Evolutionary conservation across 2,329 filamentous ascomycete genomes (phyloP).

Genomic region (Ophiostoma ulmi): DNA sequence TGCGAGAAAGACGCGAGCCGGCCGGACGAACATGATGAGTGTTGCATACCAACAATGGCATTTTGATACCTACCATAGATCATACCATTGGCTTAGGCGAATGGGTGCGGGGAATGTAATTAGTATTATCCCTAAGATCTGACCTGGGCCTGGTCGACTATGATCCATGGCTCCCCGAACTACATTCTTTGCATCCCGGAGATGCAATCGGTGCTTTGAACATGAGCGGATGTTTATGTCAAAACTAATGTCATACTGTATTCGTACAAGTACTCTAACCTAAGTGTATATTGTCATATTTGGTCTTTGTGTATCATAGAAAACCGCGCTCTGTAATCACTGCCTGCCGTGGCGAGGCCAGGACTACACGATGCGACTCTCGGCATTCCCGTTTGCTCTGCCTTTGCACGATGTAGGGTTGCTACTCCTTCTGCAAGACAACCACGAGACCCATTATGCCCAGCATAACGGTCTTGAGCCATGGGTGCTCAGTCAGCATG

Average conservation of each 20-base stretch:
- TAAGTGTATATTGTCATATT: not conserved
- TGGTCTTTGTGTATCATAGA: not conserved
- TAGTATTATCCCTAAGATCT: not conserved
- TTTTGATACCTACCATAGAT: not conserved
- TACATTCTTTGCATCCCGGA: not conserved
- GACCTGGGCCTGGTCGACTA: not conserved
- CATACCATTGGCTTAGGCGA: not conserved
- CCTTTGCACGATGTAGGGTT: not conserved
- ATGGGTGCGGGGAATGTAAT: not conserved
- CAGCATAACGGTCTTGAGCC: slow-evolving; percentile 92
- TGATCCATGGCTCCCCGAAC: not conserved
- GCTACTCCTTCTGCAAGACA: slow-evolving; percentile 79
- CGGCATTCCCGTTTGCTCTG: not conserved
- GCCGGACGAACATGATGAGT: not conserved
- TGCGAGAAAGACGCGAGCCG: not conserved
- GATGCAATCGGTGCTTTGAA: not conserved
- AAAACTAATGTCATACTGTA: not conserved
- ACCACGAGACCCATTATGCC: slow-evolving; percentile 94
- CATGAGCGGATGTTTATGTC: not conserved
- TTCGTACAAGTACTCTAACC: not conserved
- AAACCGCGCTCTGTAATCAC: not conserved
- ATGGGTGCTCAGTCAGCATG: slow-evolving; percentile 88
- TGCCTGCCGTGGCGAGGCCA: not conserved
- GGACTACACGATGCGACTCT: not conserved
- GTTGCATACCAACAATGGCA: not conserved